Evolutionary conservation across 106 monocot species (phyloP).

Genomic region (Vanilla planifolia): DNA sequence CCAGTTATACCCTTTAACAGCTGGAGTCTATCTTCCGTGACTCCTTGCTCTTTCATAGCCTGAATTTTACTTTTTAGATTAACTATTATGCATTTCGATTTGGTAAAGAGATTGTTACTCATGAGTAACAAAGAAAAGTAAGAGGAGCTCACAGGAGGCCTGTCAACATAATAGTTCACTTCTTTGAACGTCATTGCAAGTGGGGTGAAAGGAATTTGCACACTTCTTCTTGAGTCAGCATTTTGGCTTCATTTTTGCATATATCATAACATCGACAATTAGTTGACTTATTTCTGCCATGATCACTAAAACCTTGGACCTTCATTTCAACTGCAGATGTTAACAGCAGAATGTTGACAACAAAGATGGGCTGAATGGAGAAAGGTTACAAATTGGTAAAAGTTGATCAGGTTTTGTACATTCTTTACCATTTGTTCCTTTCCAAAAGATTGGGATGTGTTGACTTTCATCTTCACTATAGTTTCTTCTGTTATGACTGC

Average conservation of each 20-base stretch:
- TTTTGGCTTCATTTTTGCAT: slow-evolving; percentile 3
- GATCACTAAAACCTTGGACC: background rate
- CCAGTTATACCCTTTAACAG: slow-evolving; percentile 47
- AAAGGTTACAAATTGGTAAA: background rate
- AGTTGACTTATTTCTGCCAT: background rate
- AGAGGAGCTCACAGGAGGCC: slow-evolving; percentile 49
- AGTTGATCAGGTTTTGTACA: background rate
- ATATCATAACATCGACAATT: background rate
- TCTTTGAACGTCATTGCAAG: slow-evolving; percentile 58
- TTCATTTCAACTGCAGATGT: slow-evolving; percentile 1
- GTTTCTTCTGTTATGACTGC: slow-evolving; percentile 58
- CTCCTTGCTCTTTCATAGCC: slow-evolving; percentile 74
- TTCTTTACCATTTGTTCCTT: background rate
- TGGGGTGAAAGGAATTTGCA: slow-evolving; percentile 67
- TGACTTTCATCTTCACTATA: slow-evolving; percentile 18
- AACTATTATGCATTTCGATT: background rate
- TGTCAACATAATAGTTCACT: slow-evolving; percentile 64
- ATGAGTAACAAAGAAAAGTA: background rate
- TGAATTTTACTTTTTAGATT: background rate
- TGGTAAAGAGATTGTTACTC: too few species aligned
- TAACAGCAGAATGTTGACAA: background rate
- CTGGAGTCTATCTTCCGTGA: slow-evolving; percentile 49
- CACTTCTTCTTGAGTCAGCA: slow-evolving; percentile 19
- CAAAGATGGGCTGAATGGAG: background rate
- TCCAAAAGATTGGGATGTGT: background rate